Evolutionary conservation across 1,139 yeast genomes (phyloP).

Genomic region (Diutina scorzettiae): DNA sequence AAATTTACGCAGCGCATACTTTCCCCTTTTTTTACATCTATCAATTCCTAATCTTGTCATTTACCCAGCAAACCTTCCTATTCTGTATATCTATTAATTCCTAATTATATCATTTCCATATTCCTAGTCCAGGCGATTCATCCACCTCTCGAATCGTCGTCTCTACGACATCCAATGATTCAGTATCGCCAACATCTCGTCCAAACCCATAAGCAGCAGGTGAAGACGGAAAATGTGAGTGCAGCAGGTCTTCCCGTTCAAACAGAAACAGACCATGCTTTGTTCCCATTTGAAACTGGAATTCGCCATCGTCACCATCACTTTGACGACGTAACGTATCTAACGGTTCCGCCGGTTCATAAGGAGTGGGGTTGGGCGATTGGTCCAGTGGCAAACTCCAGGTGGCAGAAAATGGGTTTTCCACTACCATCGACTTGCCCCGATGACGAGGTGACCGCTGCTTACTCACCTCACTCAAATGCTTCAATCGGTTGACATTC

Average conservation of each 20-base stretch:
- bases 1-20: no score
- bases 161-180: not conserved
- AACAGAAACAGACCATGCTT: not conserved
- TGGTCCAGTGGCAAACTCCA: not conserved
- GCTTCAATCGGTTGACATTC: no score
- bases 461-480: not conserved
- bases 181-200: not conserved
- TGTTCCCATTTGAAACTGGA: no score
- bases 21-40: no score
- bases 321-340: not conserved
- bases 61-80: no score
- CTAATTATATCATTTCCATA: no score
- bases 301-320: not conserved
- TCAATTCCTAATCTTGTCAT: no score
- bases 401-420: not conserved
- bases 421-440: not conserved
- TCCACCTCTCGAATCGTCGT: not conserved
- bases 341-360: slow-evolving; percentile 3
- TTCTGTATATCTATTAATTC: no score
- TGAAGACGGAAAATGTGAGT: not conserved
- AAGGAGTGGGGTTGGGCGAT: not conserved
- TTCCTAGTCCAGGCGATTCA: no score
- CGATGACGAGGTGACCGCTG: not conserved
- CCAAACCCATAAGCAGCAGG: not conserved
- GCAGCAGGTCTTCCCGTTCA: not conserved